phyloP scores from a whole-genome alignment of 441 rosid species.

The Adansonia rubrostipa region DNA sequence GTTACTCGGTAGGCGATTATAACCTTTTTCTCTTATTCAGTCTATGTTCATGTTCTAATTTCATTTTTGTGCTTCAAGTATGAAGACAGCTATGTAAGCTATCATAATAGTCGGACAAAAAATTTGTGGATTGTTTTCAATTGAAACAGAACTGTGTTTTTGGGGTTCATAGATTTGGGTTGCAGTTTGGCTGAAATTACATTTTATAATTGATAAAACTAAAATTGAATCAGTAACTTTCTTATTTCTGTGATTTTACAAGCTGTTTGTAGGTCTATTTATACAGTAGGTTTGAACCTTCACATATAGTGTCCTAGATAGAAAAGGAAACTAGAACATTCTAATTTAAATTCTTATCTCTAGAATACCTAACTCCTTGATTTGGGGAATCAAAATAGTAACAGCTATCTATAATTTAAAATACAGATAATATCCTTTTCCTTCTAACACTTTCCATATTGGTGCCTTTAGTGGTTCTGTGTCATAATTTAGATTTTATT shows the following conservation, averaged over 20 bases:
- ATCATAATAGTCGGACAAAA: slow-evolving; percentile 5
- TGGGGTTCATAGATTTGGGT: background rate
- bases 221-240: too few relatives aligned
- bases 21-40: background rate
- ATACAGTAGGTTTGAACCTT: too few relatives aligned
- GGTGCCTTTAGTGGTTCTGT: background rate
- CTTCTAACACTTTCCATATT: background rate
- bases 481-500: background rate
- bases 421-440: too few relatives aligned
- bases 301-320: too few relatives aligned
- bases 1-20: background rate
- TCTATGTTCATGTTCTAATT: background rate
- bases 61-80: slow-evolving; percentile 3
- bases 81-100: background rate
- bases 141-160: background rate
- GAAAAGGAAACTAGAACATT: too few relatives aligned
- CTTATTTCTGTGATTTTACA: too few relatives aligned
- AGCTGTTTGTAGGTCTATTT: too few relatives aligned
- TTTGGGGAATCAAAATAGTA: too few relatives aligned
- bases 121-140: background rate
- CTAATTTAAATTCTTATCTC: too few relatives aligned
- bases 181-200: background rate
- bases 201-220: background rate
- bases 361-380: too few relatives aligned
- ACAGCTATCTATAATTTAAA: too few relatives aligned